A percentile compares a stretch with the other conserved stretches of the same genome.
These are phyloP conservation scores for Porogramme epimiltina DNA, from an alignment of 1,284 basidiomycete genomes.

Conservation along the genomic window DNA sequence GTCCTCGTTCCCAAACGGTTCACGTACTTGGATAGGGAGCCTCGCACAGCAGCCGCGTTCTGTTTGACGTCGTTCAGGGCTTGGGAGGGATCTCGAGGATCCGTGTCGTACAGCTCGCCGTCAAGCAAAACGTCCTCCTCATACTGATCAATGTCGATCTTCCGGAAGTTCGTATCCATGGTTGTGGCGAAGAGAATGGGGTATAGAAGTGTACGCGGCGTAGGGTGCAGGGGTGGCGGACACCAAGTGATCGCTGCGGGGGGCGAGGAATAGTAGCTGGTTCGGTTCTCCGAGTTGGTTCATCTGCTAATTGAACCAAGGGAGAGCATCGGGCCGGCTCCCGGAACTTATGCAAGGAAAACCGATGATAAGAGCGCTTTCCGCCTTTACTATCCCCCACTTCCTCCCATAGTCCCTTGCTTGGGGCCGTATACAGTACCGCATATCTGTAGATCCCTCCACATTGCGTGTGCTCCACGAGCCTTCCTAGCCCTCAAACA, in stretches of 20 bases:
- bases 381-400: too few relatives aligned
- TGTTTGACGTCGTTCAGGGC: slow-evolving; percentile 78
- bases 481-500: too few relatives aligned
- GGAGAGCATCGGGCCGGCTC: too few relatives aligned
- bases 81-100: slow-evolving; percentile 78
- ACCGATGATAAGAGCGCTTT: too few relatives aligned
- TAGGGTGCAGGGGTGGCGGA: slow-evolving; percentile 1
- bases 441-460: too few relatives aligned
- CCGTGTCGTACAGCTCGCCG: slow-evolving; percentile 85
- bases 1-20: neutral
- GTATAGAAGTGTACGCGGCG: slow-evolving; percentile 10
- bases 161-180: slow-evolving; percentile 83
- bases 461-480: too few relatives aligned
- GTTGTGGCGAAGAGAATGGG: neutral
- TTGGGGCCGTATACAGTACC: too few relatives aligned
- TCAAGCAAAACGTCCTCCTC: slow-evolving; percentile 91
- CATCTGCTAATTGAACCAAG: slow-evolving; percentile 4
- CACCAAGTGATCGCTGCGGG: neutral
- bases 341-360: too few relatives aligned
- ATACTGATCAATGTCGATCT: slow-evolving; percentile 93
- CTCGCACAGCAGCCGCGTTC: slow-evolving; percentile 74
- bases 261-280: too few relatives aligned
- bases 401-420: too few relatives aligned
- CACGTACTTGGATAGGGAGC: slow-evolving; percentile 71
- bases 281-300: neutral